A percentile compares a stretch with the other conserved stretches of the same genome.
Conservation (phyloP, 345 rosid genomes). For the Angophora floribunda region DNA sequence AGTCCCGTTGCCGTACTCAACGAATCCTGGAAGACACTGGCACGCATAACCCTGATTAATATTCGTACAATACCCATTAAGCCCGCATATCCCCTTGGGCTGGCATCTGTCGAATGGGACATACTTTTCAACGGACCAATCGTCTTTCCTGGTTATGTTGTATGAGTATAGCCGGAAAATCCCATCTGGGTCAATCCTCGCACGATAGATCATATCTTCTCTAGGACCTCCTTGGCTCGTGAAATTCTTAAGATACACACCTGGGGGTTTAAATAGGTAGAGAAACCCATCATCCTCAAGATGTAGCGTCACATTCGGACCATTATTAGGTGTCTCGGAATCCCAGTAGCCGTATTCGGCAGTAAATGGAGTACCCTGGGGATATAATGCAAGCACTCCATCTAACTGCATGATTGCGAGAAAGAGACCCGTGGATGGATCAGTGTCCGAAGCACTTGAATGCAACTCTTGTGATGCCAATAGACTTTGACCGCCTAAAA, state of each 20-base stretch:
- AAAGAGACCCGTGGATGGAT: constrained; percentile 14
- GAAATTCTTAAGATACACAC: neutral
- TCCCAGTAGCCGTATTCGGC: constrained; percentile 1
- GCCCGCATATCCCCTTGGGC: constrained; percentile 1
- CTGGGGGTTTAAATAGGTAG: neutral
- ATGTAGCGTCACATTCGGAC: neutral
- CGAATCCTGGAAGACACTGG: constrained; percentile 2
- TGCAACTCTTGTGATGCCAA: neutral
- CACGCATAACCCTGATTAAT: neutral
- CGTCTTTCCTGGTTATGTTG: neutral
- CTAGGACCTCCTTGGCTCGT: neutral
- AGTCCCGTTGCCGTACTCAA: neutral
- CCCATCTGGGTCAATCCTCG: constrained; percentile 7
- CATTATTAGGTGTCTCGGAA: neutral
- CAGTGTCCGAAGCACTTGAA: constrained; percentile 1
- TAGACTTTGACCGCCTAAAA: constrained; percentile 8
- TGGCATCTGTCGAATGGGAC: neutral
- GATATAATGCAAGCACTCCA: constrained; percentile 18
- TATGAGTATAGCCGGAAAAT: neutral
- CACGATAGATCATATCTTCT: neutral
- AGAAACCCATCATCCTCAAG: constrained; percentile 9
- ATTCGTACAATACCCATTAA: neutral
- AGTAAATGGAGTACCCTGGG: neutral
- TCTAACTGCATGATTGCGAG: constrained; percentile 3
- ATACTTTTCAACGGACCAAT: neutral